A percentile compares a stretch with the other conserved stretches of the same genome.
phyloP scores from a whole-genome alignment of 2,329 filamentous ascomycete species.

The Metarhizium guizhouense region DNA sequence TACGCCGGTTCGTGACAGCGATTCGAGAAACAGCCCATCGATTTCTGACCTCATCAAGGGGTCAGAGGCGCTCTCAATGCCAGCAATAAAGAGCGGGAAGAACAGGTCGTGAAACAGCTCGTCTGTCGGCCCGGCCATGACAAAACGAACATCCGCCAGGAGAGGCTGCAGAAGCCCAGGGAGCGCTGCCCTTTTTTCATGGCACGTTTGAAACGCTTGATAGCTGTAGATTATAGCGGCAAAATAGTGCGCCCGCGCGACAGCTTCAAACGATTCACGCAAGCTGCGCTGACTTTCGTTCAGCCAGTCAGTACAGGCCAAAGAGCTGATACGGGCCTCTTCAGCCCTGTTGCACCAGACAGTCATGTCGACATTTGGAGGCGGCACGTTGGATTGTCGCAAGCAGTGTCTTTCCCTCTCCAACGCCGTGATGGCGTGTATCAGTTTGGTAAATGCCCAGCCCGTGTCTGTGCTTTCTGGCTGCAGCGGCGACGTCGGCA shows the following conservation, averaged over 20 bases:
- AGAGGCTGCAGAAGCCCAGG: neutral
- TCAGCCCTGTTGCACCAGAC: constrained; percentile 1
- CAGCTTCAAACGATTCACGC: constrained; percentile 9
- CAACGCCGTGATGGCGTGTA: constrained; percentile 3
- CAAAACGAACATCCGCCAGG: constrained; percentile 2
- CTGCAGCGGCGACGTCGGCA: neutral
- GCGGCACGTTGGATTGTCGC: neutral
- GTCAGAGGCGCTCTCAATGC: constrained; percentile 1
- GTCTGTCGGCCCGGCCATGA: constrained; percentile 3
- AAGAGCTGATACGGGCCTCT: neutral
- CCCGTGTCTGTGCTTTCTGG: neutral
- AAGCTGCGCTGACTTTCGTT: constrained; percentile 2
- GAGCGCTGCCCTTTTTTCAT: neutral
- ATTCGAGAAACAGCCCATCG: constrained; percentile 4
- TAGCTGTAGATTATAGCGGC: constrained; percentile 13
- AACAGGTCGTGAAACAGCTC: constrained; percentile 6
- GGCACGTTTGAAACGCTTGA: constrained; percentile 8
- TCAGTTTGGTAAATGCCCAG: constrained; percentile 6
- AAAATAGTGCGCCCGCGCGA: constrained; percentile 11
- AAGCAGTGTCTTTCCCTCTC: constrained; percentile 1
- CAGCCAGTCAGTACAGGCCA: constrained; percentile 7
- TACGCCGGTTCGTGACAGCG: constrained; percentile 2
- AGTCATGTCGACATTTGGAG: constrained; percentile 2
- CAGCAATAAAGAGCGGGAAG: constrained; percentile 9
- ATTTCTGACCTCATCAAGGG: neutral